Conservation (phyloP, 2,329 filamentous ascomycete genomes). For the Anthostomella pinea region DNA sequence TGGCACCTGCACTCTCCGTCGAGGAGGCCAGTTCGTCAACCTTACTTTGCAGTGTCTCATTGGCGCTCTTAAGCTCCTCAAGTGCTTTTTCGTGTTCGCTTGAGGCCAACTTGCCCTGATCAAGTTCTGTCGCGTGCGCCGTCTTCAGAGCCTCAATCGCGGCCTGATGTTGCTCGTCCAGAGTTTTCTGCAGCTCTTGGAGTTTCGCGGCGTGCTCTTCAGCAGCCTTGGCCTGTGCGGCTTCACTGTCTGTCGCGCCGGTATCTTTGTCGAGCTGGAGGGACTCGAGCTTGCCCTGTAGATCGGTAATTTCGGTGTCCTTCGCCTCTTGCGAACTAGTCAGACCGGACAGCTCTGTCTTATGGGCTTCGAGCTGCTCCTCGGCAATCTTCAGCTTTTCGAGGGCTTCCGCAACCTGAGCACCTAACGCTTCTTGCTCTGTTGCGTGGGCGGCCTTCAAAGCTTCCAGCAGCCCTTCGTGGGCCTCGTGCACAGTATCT, state of each 20-base stretch:
- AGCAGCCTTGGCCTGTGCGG: conserved; percentile 36
- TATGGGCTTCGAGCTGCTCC: conserved; percentile 48
- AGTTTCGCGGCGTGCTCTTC: conserved; percentile 50
- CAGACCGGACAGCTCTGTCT: conserved; percentile 47
- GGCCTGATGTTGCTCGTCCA: conserved; percentile 50
- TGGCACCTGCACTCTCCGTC: conserved; percentile 45
- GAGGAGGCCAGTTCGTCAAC: conserved; percentile 51
- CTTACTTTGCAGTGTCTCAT: conserved; percentile 54
- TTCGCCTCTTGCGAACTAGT: conserved; percentile 47
- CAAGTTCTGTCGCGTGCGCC: conserved; percentile 51
- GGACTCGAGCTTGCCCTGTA: conserved; percentile 51
- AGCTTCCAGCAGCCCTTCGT: conserved; percentile 46
- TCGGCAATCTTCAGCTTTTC: conserved; percentile 52
- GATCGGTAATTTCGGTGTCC: conserved; percentile 44
- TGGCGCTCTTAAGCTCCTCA: conserved; percentile 47
- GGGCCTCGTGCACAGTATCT: conserved; percentile 40
- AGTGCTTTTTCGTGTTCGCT: conserved; percentile 49
- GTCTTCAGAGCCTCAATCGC: conserved; percentile 49
- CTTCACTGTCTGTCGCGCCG: conserved; percentile 37
- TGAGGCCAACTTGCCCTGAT: conserved; percentile 43
- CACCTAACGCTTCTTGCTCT: conserved; percentile 45
- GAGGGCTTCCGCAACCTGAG: conserved; percentile 45
- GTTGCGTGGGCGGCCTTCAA: conserved; percentile 50
- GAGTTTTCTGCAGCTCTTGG: conserved; percentile 46
- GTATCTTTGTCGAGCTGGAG: conserved; percentile 41